These are phyloP conservation scores for Zea mays DNA, from an alignment of 176 grass and related monocot genomes.

Conservation along the genomic window DNA sequence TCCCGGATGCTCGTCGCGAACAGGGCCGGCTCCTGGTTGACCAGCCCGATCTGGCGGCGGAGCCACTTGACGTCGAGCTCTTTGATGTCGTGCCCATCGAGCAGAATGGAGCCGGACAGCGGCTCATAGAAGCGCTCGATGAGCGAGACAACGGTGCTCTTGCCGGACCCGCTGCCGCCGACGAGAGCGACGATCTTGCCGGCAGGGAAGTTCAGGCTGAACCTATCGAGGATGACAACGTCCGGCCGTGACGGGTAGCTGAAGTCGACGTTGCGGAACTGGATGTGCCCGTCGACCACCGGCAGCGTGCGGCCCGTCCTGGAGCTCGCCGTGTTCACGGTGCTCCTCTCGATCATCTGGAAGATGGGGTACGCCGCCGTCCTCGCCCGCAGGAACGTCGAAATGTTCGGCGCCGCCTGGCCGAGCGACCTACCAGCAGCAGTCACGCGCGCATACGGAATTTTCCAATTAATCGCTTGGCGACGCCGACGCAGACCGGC, in stretches of 20 bases:
- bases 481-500: background rate
- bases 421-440: slow-evolving; percentile 62
- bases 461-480: background rate
- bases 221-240: slow-evolving; percentile 67
- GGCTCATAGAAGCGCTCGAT: slow-evolving; percentile 99
- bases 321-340: slow-evolving; percentile 55
- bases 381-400: slow-evolving; percentile 82
- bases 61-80: slow-evolving; percentile 92
- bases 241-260: slow-evolving; percentile 84
- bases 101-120: slow-evolving; percentile 50
- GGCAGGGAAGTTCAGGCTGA: slow-evolving; percentile 73
- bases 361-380: slow-evolving; percentile 88
- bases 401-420: slow-evolving; percentile 79
- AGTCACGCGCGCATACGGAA: background rate
- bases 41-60: slow-evolving; percentile 80
- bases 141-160: slow-evolving; percentile 92
- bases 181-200: slow-evolving; percentile 88
- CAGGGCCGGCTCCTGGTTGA: slow-evolving; percentile 94
- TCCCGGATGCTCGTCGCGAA: slow-evolving; percentile 95
- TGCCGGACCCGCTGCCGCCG: slow-evolving; percentile 87
- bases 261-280: slow-evolving; percentile 66
- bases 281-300: slow-evolving; percentile 66
- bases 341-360: slow-evolving; percentile 94
- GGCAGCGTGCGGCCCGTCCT: slow-evolving; percentile 53
- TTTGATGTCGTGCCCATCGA: slow-evolving; percentile 69